Conservation (phyloP, 169 alveolate species). For the Plasmodium vinckei region DNA sequence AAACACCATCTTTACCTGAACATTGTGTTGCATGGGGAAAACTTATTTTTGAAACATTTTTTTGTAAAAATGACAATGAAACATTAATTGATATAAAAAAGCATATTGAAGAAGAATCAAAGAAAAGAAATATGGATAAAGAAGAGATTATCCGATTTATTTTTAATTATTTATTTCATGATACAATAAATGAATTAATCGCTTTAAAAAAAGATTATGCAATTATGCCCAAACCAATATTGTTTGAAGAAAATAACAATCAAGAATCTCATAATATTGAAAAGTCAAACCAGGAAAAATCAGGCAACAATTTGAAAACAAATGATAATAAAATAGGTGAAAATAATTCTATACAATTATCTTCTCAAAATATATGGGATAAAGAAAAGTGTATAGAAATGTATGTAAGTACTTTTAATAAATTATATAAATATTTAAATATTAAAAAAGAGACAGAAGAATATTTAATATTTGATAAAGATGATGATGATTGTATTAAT, state of each 20-base stretch:
- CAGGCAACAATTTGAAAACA: neutral
- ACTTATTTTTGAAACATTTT: constrained; percentile 89
- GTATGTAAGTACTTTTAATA: constrained; percentile 30
- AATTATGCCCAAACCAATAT: constrained; percentile 44
- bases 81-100: constrained; percentile 78
- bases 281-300: constrained; percentile 1
- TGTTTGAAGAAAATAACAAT: neutral
- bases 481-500: constrained; percentile 91
- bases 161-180: constrained; percentile 79
- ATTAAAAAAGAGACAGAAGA: constrained; percentile 74
- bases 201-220: constrained; percentile 65
- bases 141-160: constrained; percentile 49
- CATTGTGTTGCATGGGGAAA: constrained; percentile 99
- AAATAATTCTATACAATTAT: constrained; percentile 5
- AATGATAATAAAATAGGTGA: neutral
- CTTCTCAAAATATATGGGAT: constrained; percentile 63
- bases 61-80: constrained; percentile 80
- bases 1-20: constrained; percentile 98
- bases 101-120: constrained; percentile 77
- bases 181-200: constrained; percentile 73
- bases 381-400: constrained; percentile 55
- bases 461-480: constrained; percentile 92
- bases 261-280: neutral
- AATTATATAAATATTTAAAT: constrained; percentile 51
- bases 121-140: constrained; percentile 71